These are phyloP conservation scores for Heliamphora exappendiculata DNA, from an alignment of 148 eudicot genomes.

Conservation along the genomic window DNA sequence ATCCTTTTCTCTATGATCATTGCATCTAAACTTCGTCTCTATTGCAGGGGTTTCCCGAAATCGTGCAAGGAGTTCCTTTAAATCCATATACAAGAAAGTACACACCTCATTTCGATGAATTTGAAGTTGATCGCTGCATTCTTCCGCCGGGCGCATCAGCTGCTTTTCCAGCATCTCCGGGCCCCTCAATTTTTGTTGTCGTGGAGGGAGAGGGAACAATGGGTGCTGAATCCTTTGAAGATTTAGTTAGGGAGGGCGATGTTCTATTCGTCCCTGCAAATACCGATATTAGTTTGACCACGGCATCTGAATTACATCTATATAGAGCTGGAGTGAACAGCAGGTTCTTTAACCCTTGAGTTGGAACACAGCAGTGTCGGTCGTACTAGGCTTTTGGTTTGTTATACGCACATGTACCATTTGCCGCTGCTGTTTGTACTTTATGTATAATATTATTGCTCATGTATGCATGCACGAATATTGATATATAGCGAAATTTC, in stretches of 20 bases:
- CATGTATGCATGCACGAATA: neutral
- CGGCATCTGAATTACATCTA: constrained; percentile 36
- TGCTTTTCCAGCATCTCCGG: constrained; percentile 43
- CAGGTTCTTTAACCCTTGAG: constrained; percentile 34
- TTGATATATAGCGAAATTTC: neutral
- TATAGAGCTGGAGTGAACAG: constrained; percentile 85
- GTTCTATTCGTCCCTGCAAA: constrained; percentile 72
- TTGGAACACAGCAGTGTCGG: neutral
- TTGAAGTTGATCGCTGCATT: constrained; percentile 73
- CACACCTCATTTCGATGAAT: constrained; percentile 80
- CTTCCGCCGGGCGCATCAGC: constrained; percentile 37
- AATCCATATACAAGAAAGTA: constrained; percentile 60
- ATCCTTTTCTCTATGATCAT: neutral
- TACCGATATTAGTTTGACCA: constrained; percentile 33
- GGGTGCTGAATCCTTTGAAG: constrained; percentile 21
- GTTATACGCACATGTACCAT: neutral
- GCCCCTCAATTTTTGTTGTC: constrained; percentile 73
- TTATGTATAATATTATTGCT: constrained; percentile 4
- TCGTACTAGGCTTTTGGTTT: neutral
- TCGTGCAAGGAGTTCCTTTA: constrained; percentile 47
- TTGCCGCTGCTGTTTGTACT: neutral
- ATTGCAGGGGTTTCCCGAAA: constrained; percentile 65
- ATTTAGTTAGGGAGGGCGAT: constrained; percentile 48
- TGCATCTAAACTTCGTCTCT: neutral
- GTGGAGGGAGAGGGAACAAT: constrained; percentile 53